Conservation (phyloP, 2,329 filamentous ascomycete genomes). For the Colletotrichum higginsianum region DNA sequence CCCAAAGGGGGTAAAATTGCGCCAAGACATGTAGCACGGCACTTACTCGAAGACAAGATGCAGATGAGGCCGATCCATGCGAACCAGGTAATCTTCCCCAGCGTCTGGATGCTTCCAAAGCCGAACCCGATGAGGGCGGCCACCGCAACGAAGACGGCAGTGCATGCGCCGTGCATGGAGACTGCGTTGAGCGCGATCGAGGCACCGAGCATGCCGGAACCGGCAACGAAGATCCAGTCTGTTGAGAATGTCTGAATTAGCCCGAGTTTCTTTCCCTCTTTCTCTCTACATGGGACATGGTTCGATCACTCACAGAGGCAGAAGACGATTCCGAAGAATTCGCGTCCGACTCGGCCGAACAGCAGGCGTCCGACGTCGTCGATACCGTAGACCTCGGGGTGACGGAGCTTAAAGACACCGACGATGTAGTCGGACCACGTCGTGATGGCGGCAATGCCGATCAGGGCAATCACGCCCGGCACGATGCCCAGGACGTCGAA, state of each 20-base stretch:
- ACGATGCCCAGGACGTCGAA: constrained; percentile 63
- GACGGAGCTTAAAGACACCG: constrained; percentile 65
- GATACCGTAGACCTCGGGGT: constrained; percentile 66
- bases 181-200: constrained; percentile 59
- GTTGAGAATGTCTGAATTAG: neutral
- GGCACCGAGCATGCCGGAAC: constrained; percentile 59
- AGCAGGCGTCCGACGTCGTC: constrained; percentile 65
- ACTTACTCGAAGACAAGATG: constrained; percentile 49
- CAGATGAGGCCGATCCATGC: constrained; percentile 51
- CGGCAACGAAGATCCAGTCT: constrained; percentile 51
- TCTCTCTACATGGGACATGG: no score
- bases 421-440: constrained; percentile 65
- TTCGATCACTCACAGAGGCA: constrained; percentile 50
- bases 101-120: constrained; percentile 52
- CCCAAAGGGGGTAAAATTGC: no score
- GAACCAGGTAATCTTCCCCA: constrained; percentile 52
- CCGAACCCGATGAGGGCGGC: constrained; percentile 49
- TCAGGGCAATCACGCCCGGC: constrained; percentile 62
- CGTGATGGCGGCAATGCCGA: constrained; percentile 58
- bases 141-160: constrained; percentile 57
- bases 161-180: constrained; percentile 56
- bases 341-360: constrained; percentile 63
- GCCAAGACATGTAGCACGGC: neutral
- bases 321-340: constrained; percentile 55
- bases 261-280: no score